These are phyloP conservation scores for Cryphonectria nitschkei DNA, from an alignment of 2,329 filamentous ascomycete species.

Conservation along the genomic window DNA sequence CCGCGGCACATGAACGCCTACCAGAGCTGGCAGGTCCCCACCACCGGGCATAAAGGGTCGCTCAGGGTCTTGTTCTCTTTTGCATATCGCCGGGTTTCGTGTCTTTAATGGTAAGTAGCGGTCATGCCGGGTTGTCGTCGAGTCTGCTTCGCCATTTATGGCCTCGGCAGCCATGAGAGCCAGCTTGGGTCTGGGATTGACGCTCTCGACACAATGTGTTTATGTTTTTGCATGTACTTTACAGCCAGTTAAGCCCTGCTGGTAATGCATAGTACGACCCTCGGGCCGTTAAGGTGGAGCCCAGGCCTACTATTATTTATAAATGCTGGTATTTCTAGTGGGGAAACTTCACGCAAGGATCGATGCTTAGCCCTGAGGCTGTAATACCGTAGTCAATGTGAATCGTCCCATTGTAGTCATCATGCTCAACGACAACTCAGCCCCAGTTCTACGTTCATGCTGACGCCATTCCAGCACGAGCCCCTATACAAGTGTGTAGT, in stretches of 20 bases:
- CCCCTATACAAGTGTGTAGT: background rate
- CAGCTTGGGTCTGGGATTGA: background rate
- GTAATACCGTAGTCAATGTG: background rate
- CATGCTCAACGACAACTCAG: background rate
- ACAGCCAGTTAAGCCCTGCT: background rate
- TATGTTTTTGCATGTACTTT: background rate
- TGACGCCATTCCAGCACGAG: background rate
- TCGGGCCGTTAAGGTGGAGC: background rate
- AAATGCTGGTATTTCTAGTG: background rate
- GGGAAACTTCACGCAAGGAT: background rate
- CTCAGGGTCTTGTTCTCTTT: background rate
- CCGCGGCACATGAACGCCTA: background rate
- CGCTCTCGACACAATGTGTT: background rate
- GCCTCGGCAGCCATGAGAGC: no score
- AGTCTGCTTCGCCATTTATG: no score
- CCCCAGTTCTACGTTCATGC: background rate
- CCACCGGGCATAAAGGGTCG: background rate
- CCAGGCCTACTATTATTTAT: background rate
- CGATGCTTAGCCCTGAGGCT: background rate
- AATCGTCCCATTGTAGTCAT: background rate
- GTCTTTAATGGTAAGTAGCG: background rate
- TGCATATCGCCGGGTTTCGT: no score
- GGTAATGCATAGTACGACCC: background rate
- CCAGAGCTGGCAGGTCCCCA: background rate
- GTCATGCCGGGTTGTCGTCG: no score